phyloP scores from a whole-genome alignment of 768 basidiomycete species.

The Collybia nuda region DNA sequence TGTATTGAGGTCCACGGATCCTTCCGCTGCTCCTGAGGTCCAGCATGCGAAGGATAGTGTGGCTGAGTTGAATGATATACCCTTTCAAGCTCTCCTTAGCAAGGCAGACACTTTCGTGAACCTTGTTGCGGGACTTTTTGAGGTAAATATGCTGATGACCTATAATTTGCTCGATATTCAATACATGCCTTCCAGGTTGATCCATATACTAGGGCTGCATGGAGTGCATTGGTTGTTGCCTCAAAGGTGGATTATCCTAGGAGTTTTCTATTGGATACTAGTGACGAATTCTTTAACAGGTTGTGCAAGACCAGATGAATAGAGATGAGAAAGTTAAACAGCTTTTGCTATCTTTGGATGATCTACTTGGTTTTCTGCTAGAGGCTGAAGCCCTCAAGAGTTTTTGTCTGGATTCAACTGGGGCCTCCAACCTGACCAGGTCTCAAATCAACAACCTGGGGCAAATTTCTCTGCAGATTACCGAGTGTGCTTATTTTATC shows the following conservation, averaged over 20 bases:
- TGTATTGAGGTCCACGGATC: no score
- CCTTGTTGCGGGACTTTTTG: neutral
- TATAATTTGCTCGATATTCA: neutral
- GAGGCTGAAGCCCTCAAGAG: neutral
- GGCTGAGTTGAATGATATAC: no score
- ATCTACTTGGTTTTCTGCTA: neutral
- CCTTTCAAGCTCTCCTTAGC: neutral
- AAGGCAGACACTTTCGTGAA: neutral
- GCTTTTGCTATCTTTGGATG: neutral
- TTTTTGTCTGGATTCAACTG: neutral
- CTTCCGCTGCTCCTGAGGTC: no score
- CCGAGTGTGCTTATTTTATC: conserved; percentile 29
- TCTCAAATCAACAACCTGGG: conserved; percentile 13
- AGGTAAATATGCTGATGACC: neutral
- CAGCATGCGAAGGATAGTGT: no score
- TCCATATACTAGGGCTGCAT: neutral
- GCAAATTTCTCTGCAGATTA: conserved; percentile 19
- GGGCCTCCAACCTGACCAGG: neutral
- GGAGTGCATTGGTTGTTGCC: neutral
- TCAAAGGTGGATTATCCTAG: neutral
- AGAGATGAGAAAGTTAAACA: neutral
- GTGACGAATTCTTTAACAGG: neutral
- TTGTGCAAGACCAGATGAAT: neutral
- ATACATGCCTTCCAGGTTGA: neutral
- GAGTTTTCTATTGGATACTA: no score